phyloP scores from a whole-genome alignment of 2,329 filamentous ascomycete species.

The Ophiocordyceps australis region DNA sequence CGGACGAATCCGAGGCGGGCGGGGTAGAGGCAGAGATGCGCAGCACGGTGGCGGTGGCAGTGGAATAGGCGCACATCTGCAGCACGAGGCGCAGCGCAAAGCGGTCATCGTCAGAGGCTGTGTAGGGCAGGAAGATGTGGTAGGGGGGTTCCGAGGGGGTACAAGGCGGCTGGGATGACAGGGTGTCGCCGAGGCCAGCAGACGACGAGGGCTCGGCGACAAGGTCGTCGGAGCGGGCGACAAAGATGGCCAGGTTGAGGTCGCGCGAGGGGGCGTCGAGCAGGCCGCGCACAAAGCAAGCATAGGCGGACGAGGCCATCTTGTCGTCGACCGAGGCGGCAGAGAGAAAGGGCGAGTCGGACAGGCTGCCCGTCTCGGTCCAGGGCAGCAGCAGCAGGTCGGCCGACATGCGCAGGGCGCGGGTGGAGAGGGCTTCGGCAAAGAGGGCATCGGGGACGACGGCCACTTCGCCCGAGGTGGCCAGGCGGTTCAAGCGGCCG shows the following conservation, averaged over 20 bases:
- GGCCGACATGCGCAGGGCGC: constrained; percentile 49
- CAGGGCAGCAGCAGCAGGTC: constrained; percentile 76
- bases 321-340: constrained; percentile 10
- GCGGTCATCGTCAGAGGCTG: constrained; percentile 65
- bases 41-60: constrained; percentile 62
- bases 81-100: constrained; percentile 65
- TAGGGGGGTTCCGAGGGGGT: constrained; percentile 53
- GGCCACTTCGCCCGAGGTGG: constrained; percentile 64
- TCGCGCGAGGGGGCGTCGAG: constrained; percentile 48
- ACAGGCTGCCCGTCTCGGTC: constrained; percentile 65
- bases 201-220: constrained; percentile 20
- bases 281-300: constrained; percentile 52
- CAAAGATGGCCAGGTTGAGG: constrained; percentile 65
- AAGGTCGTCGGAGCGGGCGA: constrained; percentile 29
- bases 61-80: constrained; percentile 63
- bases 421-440: constrained; percentile 55
- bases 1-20: constrained; percentile 1
- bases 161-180: constrained; percentile 35
- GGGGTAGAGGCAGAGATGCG: constrained; percentile 8
- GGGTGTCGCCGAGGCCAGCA: constrained; percentile 27
- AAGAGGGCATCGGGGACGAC: constrained; percentile 65
- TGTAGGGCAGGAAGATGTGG: constrained; percentile 77
- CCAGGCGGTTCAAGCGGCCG: constrained; percentile 65
- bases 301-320: constrained; percentile 34
- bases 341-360: constrained; percentile 28